Base-by-base conservation (phyloP, 202 grass and related monocot genomes). In the Bolboschoenoplectus hybrid region DNA sequence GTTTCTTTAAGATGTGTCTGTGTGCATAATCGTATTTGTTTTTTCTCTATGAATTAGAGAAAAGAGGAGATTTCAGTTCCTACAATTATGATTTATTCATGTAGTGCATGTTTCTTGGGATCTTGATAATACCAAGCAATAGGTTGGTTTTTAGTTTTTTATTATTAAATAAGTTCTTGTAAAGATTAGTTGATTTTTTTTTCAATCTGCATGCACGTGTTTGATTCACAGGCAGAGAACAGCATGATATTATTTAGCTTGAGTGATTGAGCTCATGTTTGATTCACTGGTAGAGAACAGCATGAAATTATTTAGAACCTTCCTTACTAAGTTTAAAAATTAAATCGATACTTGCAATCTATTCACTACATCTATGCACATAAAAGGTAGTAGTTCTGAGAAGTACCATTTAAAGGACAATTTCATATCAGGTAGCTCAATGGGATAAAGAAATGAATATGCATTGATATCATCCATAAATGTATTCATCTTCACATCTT, bases 361-460 rank as follows among this genome's bases (percentile, higher is more conserved):
- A 34, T 65, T 74, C 46, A 11, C 6, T 34, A 77, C 2, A 16
- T 55, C 6, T 77, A 11, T 26, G 32, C 10, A 17, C 11, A 34
- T 4, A 77, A 53, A 76, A 55, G 66, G 16, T 63, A 64, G 41
- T 38, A 86, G n/a, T 80, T 49, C 5, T 38, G 9, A 55, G 34
- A 81, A 63, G 72, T 90, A 98, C 93, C 96, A 98, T 92, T 89
- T 95, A 78, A 98, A 95, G 2, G 85, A 67, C 35, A 89, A 84
- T 67, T 89, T 94, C 77, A 88, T 91, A 40, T 80, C 82, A 46
- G 90, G 93, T 55, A 98, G 67, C 86, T 98, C 86, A 20, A 89
- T 72, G 5, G 93, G 91, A 67, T 95, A 98, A 49, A 88, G 85
- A 88, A 92, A 98, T 84, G 96, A 94, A 75, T 92, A 98, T 47